Conservation (phyloP, 345 rosid genomes). For the Odontarrhena argentea region DNA sequence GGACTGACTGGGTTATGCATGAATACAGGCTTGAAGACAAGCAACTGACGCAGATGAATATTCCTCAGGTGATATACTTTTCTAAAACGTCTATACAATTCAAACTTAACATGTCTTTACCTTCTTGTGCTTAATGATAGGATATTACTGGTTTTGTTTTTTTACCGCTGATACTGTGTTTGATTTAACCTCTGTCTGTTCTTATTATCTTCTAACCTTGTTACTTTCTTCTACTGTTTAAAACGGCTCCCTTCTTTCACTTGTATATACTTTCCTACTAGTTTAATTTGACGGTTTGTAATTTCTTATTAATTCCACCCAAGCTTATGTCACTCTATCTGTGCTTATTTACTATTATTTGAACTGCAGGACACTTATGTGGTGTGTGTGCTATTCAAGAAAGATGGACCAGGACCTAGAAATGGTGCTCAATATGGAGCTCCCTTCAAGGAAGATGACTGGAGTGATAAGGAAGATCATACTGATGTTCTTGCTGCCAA, state of each 20-base stretch:
- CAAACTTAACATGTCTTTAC: neutral
- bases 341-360: conserved; percentile 11
- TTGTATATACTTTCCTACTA: neutral
- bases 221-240: neutral
- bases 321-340: neutral
- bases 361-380: conserved; percentile 77
- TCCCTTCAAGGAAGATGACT: conserved; percentile 87
- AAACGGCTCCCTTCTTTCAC: neutral
- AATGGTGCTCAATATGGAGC: conserved; percentile 99
- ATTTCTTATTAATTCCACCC: neutral
- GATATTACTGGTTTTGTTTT: neutral
- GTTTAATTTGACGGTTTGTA: neutral
- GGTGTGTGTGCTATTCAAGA: conserved; percentile 79
- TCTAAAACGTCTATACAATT: neutral
- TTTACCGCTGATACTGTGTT: neutral
- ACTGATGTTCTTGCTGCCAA: conserved; percentile 6
- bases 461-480: conserved; percentile 64
- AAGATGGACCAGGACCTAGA: conserved; percentile 97
- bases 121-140: neutral
- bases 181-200: neutral
- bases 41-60: conserved; percentile 41
- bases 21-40: conserved; percentile 68
- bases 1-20: conserved; percentile 93
- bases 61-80: conserved; percentile 36
- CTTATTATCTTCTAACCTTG: neutral